These are phyloP conservation scores for Inga laurina DNA, from an alignment of 306 rosid genomes.

Conservation along the genomic window DNA sequence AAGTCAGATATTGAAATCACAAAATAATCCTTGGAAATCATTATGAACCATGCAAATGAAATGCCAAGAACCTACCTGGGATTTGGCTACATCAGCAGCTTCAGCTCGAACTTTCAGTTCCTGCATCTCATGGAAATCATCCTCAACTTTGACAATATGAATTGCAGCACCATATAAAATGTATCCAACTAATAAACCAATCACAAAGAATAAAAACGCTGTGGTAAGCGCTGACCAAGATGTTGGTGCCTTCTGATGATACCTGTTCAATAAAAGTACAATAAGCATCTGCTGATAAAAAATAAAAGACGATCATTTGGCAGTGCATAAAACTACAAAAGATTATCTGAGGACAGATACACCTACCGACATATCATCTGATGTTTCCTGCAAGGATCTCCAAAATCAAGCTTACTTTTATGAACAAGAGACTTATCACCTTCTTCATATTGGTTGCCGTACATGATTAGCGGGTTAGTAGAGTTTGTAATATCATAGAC, in stretches of 20 bases:
- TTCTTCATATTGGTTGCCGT: slow-evolving; percentile 81
- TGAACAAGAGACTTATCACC: slow-evolving; percentile 75
- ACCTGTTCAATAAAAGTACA: slow-evolving; percentile 55
- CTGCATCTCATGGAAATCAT: slow-evolving; percentile 82
- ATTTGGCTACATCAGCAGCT: slow-evolving; percentile 96
- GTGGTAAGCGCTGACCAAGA: slow-evolving; percentile 76
- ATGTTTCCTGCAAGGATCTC: slow-evolving; percentile 93
- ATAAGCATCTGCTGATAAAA: slow-evolving; percentile 30
- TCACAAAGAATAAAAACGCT: slow-evolving; percentile 70
- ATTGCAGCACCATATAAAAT: slow-evolving; percentile 92
- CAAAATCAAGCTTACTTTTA: slow-evolving; percentile 93
- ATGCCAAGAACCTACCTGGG: slow-evolving; percentile 66
- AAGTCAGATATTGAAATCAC: slow-evolving; percentile 25
- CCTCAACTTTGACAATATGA: slow-evolving; percentile 93
- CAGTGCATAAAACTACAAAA: neutral
- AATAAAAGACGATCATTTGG: slow-evolving; percentile 8
- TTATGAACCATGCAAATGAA: slow-evolving; percentile 19
- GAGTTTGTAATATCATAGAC: slow-evolving; percentile 89
- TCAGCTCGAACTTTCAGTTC: slow-evolving; percentile 78
- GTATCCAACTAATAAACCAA: slow-evolving; percentile 79
- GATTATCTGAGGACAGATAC: slow-evolving; percentile 24
- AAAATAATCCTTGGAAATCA: slow-evolving; percentile 25
- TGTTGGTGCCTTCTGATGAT: slow-evolving; percentile 86
- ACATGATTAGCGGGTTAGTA: slow-evolving; percentile 78
- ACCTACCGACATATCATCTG: slow-evolving; percentile 93